Conservation (phyloP, 2,329 filamentous ascomycete species). For the Calonectria ilicicola region DNA sequence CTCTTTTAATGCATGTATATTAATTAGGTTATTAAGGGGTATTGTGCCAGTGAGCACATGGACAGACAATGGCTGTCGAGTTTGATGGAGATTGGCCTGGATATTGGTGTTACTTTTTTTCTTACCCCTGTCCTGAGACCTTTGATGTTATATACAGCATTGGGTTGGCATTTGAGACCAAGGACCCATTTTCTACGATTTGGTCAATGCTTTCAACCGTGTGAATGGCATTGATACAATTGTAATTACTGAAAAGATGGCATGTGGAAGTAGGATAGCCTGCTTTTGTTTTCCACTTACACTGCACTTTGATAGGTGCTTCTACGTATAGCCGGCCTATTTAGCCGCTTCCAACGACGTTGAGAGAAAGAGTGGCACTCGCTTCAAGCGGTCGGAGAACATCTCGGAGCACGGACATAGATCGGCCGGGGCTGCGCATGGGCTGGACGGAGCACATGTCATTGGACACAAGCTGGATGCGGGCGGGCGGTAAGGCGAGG, state of each 20-base stretch:
- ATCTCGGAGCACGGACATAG: conserved; percentile 53
- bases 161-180: not conserved
- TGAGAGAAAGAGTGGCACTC: conserved; percentile 82
- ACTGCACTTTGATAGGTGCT: not conserved
- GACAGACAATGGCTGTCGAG: not conserved
- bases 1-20: not conserved
- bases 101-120: not conserved
- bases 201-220: not conserved
- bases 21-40: too few species aligned
- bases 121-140: not conserved
- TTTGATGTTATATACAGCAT: not conserved
- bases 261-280: not conserved
- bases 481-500: conserved; percentile 51
- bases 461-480: conserved; percentile 55
- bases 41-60: not conserved
- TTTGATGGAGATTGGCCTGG: not conserved
- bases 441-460: conserved; percentile 56
- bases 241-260: not conserved
- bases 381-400: conserved; percentile 77
- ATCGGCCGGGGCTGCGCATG: conserved; percentile 52
- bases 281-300: not conserved
- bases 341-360: conserved; percentile 74
- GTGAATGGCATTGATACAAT: not conserved
- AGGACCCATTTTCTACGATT: not conserved
- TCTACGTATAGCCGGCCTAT: not conserved